Percentiles rank a stretch among this genome's conserved stretches.
Conservation (phyloP, 345 rosid species). For the Crucihimalaya himalaica region DNA sequence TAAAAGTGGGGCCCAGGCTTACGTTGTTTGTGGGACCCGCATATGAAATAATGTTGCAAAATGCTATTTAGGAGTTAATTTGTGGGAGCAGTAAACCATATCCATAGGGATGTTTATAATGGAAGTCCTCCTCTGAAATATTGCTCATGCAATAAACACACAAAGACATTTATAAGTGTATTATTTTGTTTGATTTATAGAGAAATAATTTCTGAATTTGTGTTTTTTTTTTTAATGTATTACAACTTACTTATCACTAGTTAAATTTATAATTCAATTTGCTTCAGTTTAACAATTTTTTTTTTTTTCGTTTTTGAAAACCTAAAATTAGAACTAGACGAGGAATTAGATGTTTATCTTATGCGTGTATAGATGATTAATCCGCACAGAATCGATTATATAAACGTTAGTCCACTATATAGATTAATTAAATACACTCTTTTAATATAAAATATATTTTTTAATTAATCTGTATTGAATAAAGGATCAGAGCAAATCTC, state of each 20-base stretch:
- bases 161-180: neutral
- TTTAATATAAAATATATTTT: neutral
- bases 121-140: neutral
- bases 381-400: neutral
- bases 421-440: neutral
- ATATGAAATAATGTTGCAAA: constrained; percentile 31
- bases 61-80: constrained; percentile 16
- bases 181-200: no score
- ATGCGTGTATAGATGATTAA: neutral
- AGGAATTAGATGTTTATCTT: neutral
- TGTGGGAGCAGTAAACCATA: constrained; percentile 23
- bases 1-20: constrained; percentile 24
- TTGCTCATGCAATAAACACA: constrained; percentile 10
- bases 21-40: constrained; percentile 22
- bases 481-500: neutral
- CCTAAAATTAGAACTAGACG: neutral
- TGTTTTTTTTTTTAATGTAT: no score
- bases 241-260: neutral
- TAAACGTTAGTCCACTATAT: neutral
- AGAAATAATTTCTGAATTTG: neutral
- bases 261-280: neutral
- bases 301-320: neutral
- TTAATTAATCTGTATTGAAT: neutral
- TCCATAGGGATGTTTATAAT: constrained; percentile 9
- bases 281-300: neutral